Base-by-base conservation (phyloP, 2,329 filamentous ascomycete species). In the Fusarium chuoi region DNA sequence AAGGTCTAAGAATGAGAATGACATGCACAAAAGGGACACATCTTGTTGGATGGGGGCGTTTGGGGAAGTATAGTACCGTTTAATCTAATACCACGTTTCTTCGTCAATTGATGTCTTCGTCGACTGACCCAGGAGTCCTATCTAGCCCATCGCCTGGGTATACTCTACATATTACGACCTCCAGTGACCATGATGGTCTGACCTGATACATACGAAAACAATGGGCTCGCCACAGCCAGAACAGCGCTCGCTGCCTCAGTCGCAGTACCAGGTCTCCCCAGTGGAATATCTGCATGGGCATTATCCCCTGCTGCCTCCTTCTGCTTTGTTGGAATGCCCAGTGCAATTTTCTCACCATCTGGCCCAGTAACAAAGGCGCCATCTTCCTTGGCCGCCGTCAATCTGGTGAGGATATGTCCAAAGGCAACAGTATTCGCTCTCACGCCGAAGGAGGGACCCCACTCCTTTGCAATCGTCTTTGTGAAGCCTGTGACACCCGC, bases 381-480 rank as follows among this genome's bases (percentile, higher is more conserved):
- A 24, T 90, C 89, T 83, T 97, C 95, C 86, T 97, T 97, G 11
- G 93, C 92, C 17, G 91, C 92, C 17, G 95, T 97, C 75, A 97
- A 83, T 7, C 95, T 86, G 1, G 95, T 97, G 76, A 90, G 84
- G 75, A 97, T 96, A 80, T 92, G 89, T 0, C 95, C 95, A 77
- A 97, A 97, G 9, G 94, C 94, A 58, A 97, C 87, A 6, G 94
- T 94, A 82, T 97, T 97, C 45, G 91, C 89, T 66, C 94, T 87
- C 11, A 97, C 94, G 58, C 94, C 94, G 77, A 95, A 97, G 42
- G 87, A 83, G 0, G 93, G 94, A 2, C 94, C 94, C 95, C 94
- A 97, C 85, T 98, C 92, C 85, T 97, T 97, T 7, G 94, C 94
- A 79, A 97, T 94, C 4, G 94, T 95, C 85, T 96, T 97, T 67